Base-by-base conservation (phyloP, 192 early-diverging fungal species). In the Entomortierella beljakovae region DNA sequence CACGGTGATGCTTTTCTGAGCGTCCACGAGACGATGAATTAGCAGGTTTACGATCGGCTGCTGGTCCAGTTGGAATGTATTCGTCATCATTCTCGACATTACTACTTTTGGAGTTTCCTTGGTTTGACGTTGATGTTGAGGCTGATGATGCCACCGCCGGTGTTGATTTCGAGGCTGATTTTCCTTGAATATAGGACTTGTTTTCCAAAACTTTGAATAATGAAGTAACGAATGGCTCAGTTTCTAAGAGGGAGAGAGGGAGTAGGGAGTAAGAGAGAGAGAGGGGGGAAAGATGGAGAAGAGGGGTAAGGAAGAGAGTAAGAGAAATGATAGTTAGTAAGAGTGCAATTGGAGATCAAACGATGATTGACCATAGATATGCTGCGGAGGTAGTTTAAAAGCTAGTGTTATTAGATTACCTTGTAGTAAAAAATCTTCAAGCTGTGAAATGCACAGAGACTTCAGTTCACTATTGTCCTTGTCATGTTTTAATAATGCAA, bases 391-490 rank as follows among this genome's bases (percentile, higher is more conserved):
- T 33, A 15, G 9, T 33, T 2, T 18, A 48, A 16, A 29, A 29
- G 15, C 6, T 38, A 54, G 23, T 23, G 23, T n/a, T 13, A 8
- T 32, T 26, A 31, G 49, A 26, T 61, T 85, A 94, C 94, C 85
- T 70, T 88, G 76, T 57, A 83, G 82, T 60, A 96, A 77, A 84
- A 96, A 96, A 58, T 95, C 94, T 23, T 89, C 88, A 6, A 96
- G 82, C 57, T 95, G 90, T 33, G 86, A 83, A 18, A 84, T 64
- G 56, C 88, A 88, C 2, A 87, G 67, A 20, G 68, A 61, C 58
- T 84, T 88, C n/a, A 95, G 68, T 20, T 89, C 92, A 2, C 68
- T 64, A 15, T 81, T 80, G 8, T 84, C 59, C 48, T 90, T 85
- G 46, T 94, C 88, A 46, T 92, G 90, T 33, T 84, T 85, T n/a